Evolutionary conservation across 257 asterid species (phyloP), one percentile per base, ranked within the genome.

Genomic region (Solanum commersonii): DNA sequence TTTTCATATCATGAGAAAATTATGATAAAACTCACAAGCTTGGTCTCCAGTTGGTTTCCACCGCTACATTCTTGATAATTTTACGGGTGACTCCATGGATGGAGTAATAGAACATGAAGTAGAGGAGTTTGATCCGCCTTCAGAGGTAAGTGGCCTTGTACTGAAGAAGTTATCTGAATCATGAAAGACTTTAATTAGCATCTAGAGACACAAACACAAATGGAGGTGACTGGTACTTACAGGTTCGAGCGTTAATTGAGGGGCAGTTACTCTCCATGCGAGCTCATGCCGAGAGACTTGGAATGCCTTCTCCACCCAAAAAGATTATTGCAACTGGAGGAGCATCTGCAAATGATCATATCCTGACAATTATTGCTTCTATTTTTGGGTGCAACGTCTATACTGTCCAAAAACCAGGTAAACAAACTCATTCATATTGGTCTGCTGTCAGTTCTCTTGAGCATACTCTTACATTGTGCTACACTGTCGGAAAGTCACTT

Each of bases 321-420:
- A 94, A 96, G 82, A 96, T 97, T 70, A 96, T 97, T 83, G 99
- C 99, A 15, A 97, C 99, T 0, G 99, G 99, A 88, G 99, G 99
- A 90, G 98, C 99, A 76, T 97, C 98, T 7, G 92, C 95, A 12
- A 97, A 97, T 88, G 81, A 86, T 67, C 84, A 88, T 92, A 95
- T 97, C 79, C 94, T 96, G 56, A 89, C 77, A 78, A 83, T 88
- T 3, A 85, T 95, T 23, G 97, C 99, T 88, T 94, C 98, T 20
- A 91, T 96, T 82, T 96, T 95, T 77, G 99, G 98, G 23, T 95
- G 95, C 92, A 91, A 95, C 49, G 95, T 96, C 35, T 94, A 93
- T 83, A 95, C 90, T 65, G 91, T 96, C 88, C 93, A 97, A 91
- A 95, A 95, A 90, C 89, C 98, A 77, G 99, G 98, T 93, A 89